These are phyloP conservation scores for Clavispora vitiphila DNA, from an alignment of 805 yeast species.

Conservation along the genomic window DNA sequence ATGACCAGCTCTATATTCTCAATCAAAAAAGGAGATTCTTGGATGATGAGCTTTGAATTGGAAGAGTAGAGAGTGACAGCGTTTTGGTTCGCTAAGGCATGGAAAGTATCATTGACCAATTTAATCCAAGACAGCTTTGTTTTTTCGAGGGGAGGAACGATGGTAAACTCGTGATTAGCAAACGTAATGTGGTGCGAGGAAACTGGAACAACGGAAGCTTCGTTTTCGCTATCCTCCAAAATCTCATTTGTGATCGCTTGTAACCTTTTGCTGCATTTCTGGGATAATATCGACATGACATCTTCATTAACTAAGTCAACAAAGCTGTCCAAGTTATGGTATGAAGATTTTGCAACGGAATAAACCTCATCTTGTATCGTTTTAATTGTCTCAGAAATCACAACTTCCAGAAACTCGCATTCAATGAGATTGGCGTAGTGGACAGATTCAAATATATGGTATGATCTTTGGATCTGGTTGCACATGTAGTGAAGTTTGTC, in stretches of 20 bases:
- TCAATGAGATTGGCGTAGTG: conserved; percentile 2
- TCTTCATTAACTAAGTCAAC: conserved; percentile 21
- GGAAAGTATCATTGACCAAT: conserved; percentile 13
- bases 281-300: conserved; percentile 15
- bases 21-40: background rate
- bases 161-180: conserved; percentile 30
- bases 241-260: background rate
- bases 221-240: background rate
- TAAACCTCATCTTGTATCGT: conserved; percentile 6
- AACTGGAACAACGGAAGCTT: background rate
- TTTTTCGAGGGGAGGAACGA: conserved; percentile 37
- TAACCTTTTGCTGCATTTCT: conserved; percentile 17
- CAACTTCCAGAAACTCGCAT: conserved; percentile 3
- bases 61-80: background rate
- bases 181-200: conserved; percentile 32
- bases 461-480: conserved; percentile 5
- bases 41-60: background rate
- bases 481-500: conserved; percentile 12
- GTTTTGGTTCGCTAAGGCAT: conserved; percentile 14
- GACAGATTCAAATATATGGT: conserved; percentile 2
- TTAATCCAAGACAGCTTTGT: conserved; percentile 29
- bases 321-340: conserved; percentile 16
- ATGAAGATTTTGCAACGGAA: background rate
- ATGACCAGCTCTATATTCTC: conserved; percentile 1
- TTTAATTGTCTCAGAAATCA: background rate